Conservation (phyloP, 176 grass and related monocot species). For the Zea luxurians region DNA sequence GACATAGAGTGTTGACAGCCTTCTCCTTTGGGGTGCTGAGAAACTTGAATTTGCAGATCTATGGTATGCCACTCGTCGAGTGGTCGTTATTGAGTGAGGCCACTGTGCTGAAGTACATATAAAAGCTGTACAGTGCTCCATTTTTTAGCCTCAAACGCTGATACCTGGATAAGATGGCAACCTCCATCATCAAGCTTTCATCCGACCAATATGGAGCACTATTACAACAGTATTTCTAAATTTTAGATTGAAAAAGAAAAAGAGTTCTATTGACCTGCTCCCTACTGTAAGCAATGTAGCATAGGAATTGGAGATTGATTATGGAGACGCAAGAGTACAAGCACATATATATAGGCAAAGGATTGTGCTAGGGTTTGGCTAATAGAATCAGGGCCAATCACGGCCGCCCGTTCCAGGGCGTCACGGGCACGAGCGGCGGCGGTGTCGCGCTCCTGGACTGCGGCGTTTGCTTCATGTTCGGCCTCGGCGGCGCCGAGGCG, state of each 20-base stretch:
- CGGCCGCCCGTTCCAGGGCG: neutral
- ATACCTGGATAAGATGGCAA: conserved; percentile 14
- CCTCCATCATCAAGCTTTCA: conserved; percentile 14
- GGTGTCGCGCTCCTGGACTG: neutral
- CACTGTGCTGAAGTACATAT: conserved; percentile 41
- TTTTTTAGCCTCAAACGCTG: conserved; percentile 6
- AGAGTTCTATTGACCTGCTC: neutral
- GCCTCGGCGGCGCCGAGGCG: too few relatives aligned
- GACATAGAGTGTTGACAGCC: conserved; percentile 34
- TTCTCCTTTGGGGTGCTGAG: conserved; percentile 34
- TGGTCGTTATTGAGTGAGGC: neutral
- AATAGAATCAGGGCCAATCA: neutral
- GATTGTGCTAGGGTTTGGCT: neutral
- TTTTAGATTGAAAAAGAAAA: neutral
- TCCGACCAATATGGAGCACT: neutral
- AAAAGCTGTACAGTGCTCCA: conserved; percentile 74
- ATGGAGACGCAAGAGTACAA: neutral
- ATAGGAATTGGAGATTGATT: neutral
- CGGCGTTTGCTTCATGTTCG: neutral
- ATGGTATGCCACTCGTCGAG: neutral
- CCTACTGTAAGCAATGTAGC: neutral
- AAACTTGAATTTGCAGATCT: conserved; percentile 30
- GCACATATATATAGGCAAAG: neutral
- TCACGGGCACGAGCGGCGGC: neutral
- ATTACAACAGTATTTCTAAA: conserved; percentile 3